Conservation (phyloP, 371 early-diverging fungal species). For the Mortierella sp. region DNA sequence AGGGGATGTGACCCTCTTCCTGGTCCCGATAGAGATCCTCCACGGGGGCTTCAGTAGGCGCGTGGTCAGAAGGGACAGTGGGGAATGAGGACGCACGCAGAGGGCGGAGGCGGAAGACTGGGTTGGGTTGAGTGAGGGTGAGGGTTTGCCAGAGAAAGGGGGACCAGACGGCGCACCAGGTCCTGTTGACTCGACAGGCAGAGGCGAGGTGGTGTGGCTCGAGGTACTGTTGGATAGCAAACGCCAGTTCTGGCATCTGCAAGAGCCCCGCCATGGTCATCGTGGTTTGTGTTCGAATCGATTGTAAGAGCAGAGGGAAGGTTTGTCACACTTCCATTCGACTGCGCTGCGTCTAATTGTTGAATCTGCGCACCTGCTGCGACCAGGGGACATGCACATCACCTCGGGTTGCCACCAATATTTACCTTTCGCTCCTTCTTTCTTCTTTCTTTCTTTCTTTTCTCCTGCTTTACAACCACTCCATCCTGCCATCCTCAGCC, state of each 20-base stretch:
- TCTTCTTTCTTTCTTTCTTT: neutral
- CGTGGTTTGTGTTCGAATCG: neutral
- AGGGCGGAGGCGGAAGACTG: neutral
- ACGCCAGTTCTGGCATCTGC: slow-evolving; percentile 21
- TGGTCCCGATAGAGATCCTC: neutral
- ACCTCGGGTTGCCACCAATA: neutral
- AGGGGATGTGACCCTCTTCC: slow-evolving; percentile 1
- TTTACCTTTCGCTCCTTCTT: neutral
- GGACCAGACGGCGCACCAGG: slow-evolving; percentile 20
- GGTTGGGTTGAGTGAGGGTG: slow-evolving; percentile 5
- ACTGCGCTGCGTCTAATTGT: too few species aligned
- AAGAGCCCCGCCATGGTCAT: slow-evolving; percentile 3
- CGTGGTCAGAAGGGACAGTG: neutral
- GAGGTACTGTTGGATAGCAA: slow-evolving; percentile 17
- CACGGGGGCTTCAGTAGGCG: neutral
- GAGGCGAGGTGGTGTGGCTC: slow-evolving; percentile 11
- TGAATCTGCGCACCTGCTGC: too few species aligned
- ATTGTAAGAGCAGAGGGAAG: neutral
- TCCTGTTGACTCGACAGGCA: slow-evolving; percentile 13
- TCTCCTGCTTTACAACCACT: neutral
- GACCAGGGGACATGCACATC: too few species aligned
- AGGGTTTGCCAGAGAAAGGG: slow-evolving; percentile 31
- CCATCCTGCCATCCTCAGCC: neutral
- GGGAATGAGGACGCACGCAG: neutral
- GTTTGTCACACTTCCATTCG: neutral